A percentile compares a stretch with the other conserved stretches of the same genome.
Conservation (phyloP, 495 filamentous ascomycete genomes). For the Cladorrhinum samala region DNA sequence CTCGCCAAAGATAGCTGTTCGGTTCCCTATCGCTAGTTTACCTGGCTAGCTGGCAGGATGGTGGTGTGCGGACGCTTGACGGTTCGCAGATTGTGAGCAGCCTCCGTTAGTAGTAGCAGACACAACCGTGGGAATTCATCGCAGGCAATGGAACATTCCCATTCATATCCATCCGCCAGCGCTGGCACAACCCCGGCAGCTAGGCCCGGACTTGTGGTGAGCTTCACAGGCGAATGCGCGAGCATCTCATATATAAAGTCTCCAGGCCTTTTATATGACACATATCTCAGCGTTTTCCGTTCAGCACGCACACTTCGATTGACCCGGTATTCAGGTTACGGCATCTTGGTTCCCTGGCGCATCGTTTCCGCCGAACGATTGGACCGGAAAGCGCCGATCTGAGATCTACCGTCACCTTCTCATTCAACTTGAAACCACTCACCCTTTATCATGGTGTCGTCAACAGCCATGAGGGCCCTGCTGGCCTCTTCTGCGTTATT, state of each 20-base stretch:
- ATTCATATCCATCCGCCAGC: not conserved
- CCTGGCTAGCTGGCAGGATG: not conserved
- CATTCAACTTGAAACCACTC: not conserved
- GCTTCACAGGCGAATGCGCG: too few species aligned
- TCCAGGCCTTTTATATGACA: too few species aligned
- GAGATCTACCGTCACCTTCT: not conserved
- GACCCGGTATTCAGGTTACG: not conserved
- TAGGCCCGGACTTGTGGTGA: not conserved
- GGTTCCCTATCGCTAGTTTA: too few species aligned
- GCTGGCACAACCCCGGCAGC: not conserved
- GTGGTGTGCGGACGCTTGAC: not conserved
- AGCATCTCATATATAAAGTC: too few species aligned
- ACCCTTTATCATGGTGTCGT: conserved; percentile 14
- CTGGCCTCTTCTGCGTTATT: conserved; percentile 11
- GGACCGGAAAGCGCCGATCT: not conserved
- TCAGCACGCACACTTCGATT: too few species aligned
- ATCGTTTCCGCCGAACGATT: not conserved
- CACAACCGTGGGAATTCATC: not conserved
- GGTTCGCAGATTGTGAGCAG: not conserved
- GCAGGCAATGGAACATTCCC: not conserved
- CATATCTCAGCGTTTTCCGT: too few species aligned
- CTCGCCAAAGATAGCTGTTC: too few species aligned
- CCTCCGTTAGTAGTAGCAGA: not conserved
- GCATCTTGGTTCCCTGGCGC: not conserved
- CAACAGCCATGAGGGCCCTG: conserved; percentile 6